These are phyloP conservation scores for Coemansia sp. DNA, from an alignment of 192 early-diverging fungal genomes.

Conservation along the genomic window DNA sequence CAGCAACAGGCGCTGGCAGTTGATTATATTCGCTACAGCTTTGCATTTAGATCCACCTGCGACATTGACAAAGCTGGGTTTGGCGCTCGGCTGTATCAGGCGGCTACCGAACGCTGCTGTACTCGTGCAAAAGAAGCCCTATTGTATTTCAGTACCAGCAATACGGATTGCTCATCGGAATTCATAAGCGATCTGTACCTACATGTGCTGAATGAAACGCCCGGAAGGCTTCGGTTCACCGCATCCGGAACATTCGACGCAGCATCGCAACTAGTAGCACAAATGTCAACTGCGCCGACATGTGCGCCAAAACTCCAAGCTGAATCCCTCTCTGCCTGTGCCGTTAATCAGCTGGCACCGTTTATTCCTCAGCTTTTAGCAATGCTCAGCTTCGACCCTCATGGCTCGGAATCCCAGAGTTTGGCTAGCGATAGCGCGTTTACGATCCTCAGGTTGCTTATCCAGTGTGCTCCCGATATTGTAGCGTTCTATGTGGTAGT, in stretches of 20 bases:
- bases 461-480: constrained; percentile 18
- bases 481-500: constrained; percentile 34
- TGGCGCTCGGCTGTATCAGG: too few relatives aligned
- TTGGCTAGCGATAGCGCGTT: constrained; percentile 10
- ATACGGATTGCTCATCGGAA: not conserved
- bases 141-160: constrained; percentile 15
- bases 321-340: constrained; percentile 11
- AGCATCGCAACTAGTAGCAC: constrained; percentile 26
- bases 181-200: constrained; percentile 16
- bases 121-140: constrained; percentile 24
- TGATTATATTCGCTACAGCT: not conserved
- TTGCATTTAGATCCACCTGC: too few relatives aligned
- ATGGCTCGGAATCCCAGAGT: not conserved
- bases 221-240: constrained; percentile 21
- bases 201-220: constrained; percentile 16
- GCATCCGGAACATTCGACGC: constrained; percentile 29
- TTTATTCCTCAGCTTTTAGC: constrained; percentile 41
- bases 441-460: constrained; percentile 13
- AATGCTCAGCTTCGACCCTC: constrained; percentile 20
- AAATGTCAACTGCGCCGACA: constrained; percentile 12
- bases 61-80: too few relatives aligned
- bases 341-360: constrained; percentile 21
- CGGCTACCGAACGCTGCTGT: too few relatives aligned
- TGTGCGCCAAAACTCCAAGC: constrained; percentile 10
- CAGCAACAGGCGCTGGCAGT: too few relatives aligned